These are phyloP conservation scores for Paracoccidioides lutzii DNA, from an alignment of 2,329 filamentous ascomycete species.

Conservation along the genomic window DNA sequence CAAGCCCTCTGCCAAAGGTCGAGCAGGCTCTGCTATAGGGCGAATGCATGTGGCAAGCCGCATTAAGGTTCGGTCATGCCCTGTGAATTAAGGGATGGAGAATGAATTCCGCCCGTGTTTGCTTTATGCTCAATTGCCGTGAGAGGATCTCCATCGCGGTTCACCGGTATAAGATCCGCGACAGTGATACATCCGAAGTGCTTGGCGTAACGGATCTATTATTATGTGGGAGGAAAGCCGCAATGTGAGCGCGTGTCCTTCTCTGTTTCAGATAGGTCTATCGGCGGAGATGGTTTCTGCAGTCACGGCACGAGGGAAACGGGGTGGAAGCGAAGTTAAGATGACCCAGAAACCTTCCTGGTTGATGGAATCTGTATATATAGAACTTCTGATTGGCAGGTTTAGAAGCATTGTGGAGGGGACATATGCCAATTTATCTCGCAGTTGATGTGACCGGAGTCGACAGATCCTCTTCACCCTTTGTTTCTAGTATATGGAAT, in stretches of 20 bases:
- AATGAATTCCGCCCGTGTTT: conserved; percentile 34
- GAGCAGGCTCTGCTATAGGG: conserved; percentile 34
- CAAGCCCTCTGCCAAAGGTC: conserved; percentile 29
- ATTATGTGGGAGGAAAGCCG: neutral
- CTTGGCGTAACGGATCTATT: conserved; percentile 28
- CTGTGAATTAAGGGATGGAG: conserved; percentile 35
- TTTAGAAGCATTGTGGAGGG: neutral
- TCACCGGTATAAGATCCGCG: conserved; percentile 33
- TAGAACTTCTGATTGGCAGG: neutral
- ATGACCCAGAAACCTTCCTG: conserved; percentile 22
- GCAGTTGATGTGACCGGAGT: no score
- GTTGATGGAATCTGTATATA: conserved; percentile 13
- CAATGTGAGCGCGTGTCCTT: neutral
- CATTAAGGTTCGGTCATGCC: conserved; percentile 43
- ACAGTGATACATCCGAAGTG: conserved; percentile 34
- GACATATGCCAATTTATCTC: no score
- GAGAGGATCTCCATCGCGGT: conserved; percentile 31
- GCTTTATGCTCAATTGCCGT: conserved; percentile 28
- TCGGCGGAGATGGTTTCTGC: neutral
- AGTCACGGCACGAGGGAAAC: neutral
- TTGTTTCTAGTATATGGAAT: no score
- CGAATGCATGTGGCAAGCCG: conserved; percentile 33
- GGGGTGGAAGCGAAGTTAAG: neutral
- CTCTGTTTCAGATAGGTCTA: neutral
- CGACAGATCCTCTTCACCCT: no score